Percentiles rank a stretch among this genome's conserved stretches.
Evolutionary conservation across 1,139 yeast genomes (phyloP).

Genomic region (Candida gigantensis): DNA sequence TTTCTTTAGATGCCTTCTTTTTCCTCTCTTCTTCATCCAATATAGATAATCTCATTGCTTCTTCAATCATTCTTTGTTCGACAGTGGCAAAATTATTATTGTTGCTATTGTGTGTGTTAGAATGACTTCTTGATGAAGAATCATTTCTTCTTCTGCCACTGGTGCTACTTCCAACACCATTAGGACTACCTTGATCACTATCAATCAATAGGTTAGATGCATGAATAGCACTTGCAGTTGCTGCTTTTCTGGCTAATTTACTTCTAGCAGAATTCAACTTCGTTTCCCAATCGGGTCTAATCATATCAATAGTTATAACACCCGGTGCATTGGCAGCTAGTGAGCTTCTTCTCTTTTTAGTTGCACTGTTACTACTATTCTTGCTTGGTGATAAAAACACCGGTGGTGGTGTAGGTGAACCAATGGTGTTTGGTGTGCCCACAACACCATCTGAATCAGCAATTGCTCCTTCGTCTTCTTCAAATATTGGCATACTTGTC

Average conservation of each 20-base stretch:
- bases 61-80: slow-evolving; percentile 82
- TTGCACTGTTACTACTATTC: slow-evolving; percentile 1
- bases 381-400: slow-evolving; percentile 11
- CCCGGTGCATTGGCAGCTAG: slow-evolving; percentile 61
- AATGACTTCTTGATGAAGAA: slow-evolving; percentile 9
- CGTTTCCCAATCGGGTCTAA: slow-evolving; percentile 91
- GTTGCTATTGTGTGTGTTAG: neutral
- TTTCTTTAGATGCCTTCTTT: slow-evolving; percentile 22
- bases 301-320: slow-evolving; percentile 75
- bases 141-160: slow-evolving; percentile 16
- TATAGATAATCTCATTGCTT: slow-evolving; percentile 74
- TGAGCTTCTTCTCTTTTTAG: slow-evolving; percentile 36
- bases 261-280: slow-evolving; percentile 71
- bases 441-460: slow-evolving; percentile 7
- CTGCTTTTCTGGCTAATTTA: slow-evolving; percentile 80
- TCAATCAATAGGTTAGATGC: slow-evolving; percentile 65
- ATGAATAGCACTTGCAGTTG: slow-evolving; percentile 93
- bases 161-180: slow-evolving; percentile 3
- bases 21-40: slow-evolving; percentile 66
- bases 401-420: slow-evolving; percentile 7
- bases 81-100: slow-evolving; percentile 29
- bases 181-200: slow-evolving; percentile 12
- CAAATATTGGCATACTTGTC: slow-evolving; percentile 6
- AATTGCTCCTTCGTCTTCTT: slow-evolving; percentile 10
- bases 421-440: slow-evolving; percentile 9